Evolutionary conservation across 192 early-diverging fungal genomes (phyloP), one percentile per base, ranked within the genome.

Genomic region (Backusella circina): DNA sequence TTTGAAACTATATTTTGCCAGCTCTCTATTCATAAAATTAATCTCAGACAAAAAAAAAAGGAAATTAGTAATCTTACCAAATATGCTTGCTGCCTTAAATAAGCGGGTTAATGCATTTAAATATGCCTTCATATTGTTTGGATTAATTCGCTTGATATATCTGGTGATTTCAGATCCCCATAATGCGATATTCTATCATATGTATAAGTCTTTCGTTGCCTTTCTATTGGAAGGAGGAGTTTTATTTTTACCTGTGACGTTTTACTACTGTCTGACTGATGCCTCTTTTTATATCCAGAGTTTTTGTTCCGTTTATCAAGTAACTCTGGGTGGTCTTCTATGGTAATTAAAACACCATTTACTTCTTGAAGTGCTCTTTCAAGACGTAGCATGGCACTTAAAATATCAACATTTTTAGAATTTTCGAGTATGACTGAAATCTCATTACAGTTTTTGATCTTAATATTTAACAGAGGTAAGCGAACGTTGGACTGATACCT

Each of bases 221-320:
- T 30, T 26, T 16, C 37, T 35, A 31, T 66, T 38, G 35, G 72
- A 39, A 31, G 37, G 30, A 64, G 61, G 38, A 44, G 37, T 18
- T 74, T 74, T 9, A 74, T 74, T 64, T 54, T 65, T 74, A 65
- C 73, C 39, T 74, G 73, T 30, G 73, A 65, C 39, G 33, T 36
- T 44, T 39, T 65, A 66, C 36, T 44, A 13, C 10, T 33, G 10
- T 32, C 41, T 47, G 44, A n/a, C 18, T 18, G 44, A n/a, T n/a
- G 36, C 12, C 23, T 16, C 12, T 9, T 30, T 23, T 15, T 70
- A 41, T 41, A 15, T 16, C 39, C 39, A 73, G 12, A 32, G 35
- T 33, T 33, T 23, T 65, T 30, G 13, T 74, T 39, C 30, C 23
- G 18, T 5, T 36, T 16, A 15, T 21, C 13, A 7, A 2, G 33